Evolutionary conservation across 257 asterid genomes (phyloP), one percentile per base, ranked within the genome.

Genomic region (Petunia secreta): DNA sequence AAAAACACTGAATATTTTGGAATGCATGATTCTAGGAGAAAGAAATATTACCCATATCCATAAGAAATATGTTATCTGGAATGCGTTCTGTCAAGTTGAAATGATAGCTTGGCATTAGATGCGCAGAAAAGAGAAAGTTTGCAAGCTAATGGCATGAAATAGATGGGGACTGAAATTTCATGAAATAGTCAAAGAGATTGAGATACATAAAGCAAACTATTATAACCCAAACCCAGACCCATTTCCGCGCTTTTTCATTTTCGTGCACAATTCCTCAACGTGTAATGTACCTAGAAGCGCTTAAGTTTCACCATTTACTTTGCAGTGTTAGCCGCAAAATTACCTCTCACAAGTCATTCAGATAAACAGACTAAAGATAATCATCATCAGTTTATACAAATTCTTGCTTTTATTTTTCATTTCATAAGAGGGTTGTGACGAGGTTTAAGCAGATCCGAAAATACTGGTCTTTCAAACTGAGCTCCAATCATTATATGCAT

Each of bases 51-150:
- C 88, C 85, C 83, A 85, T 79, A 68, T 80, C 86, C 86, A 77
- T n/a, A 80, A 60, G 59, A 82, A 85, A 63, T 82, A 82, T 57
- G 87, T 83, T 80, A 85, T 79, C 63, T 81, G 85, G 82, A 85
- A 85, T 43, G 87, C 85, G 50, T 81, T 84, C 85, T 84, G 85
- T 25, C 38, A 81, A 58, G 63, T 25, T 8, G 0, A 44, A 39
- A 39, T 0, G 2, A 9, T 0, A 34, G 55, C 1, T 69, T 80
- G 52, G 64, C 63, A 73, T 50, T 36, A 40, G 55, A 15, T 38
- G 52, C 2, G n/a, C 44, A 11, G 4, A 9, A 1, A 15, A 58
- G 48, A 2, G 9, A 40, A 67, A 2, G 3, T n/a, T 57, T 11
- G 9, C n/a, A 1, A 55, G 46, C 37, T 14, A n/a, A 5, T 8